phyloP scores from a whole-genome alignment of 2,329 filamentous ascomycete species.

The Verticillium dahliae region DNA sequence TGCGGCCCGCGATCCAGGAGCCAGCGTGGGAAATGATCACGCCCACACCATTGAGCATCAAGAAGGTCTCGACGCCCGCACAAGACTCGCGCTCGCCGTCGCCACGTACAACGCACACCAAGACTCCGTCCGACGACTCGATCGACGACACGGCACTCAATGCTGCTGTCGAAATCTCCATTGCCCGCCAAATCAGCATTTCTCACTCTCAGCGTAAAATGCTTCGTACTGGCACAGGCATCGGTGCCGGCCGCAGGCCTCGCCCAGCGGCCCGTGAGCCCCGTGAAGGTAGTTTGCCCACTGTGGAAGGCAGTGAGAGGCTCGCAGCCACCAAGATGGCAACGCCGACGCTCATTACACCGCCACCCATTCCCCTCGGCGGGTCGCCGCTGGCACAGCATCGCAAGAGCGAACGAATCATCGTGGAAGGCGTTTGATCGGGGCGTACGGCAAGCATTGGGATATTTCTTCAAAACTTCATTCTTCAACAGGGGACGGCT shows the following conservation, averaged over 20 bases:
- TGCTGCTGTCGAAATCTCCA: slow-evolving; percentile 57
- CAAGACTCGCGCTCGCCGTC: slow-evolving; percentile 14
- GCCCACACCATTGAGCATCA: slow-evolving; percentile 20
- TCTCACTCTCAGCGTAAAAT: slow-evolving; percentile 55
- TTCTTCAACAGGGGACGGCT: neutral
- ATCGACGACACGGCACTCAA: slow-evolving; percentile 33
- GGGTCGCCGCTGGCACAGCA: slow-evolving; percentile 27
- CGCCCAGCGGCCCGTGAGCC: slow-evolving; percentile 13
- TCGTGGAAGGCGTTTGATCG: slow-evolving; percentile 35
- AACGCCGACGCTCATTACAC: slow-evolving; percentile 38
- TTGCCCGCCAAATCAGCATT: slow-evolving; percentile 62
- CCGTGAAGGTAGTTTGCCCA: slow-evolving; percentile 3
- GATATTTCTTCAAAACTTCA: neutral
- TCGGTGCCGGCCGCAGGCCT: neutral
- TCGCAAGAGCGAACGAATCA: slow-evolving; percentile 46
- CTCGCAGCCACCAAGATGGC: slow-evolving; percentile 24
- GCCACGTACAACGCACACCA: slow-evolving; percentile 23
- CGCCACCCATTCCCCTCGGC: slow-evolving; percentile 21
- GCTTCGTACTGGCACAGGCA: slow-evolving; percentile 28
- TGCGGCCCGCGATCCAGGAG: slow-evolving; percentile 30
- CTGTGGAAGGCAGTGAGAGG: neutral
- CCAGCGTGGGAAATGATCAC: slow-evolving; percentile 43
- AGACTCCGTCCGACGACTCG: slow-evolving; percentile 25
- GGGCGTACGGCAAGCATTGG: neutral
- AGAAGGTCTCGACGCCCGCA: slow-evolving; percentile 5